Conservation (phyloP, 257 asterid genomes). For the Salvia splendens region DNA sequence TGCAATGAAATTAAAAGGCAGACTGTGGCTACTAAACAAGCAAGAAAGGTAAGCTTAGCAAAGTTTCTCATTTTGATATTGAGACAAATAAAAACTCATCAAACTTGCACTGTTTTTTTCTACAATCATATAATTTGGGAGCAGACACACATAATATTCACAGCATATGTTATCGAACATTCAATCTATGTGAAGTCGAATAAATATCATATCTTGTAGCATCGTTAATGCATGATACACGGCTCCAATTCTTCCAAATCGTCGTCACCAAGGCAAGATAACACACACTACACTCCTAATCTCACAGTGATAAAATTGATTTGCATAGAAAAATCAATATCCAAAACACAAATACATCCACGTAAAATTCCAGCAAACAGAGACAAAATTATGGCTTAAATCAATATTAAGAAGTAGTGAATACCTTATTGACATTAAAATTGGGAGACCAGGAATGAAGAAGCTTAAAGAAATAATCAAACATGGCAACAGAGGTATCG, state of each 20-base stretch:
- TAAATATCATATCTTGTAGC: not conserved
- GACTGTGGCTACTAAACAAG: not conserved
- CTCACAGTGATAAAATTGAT: not conserved
- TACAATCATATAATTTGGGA: too few species aligned
- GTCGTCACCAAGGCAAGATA: not conserved
- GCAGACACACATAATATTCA: too few species aligned
- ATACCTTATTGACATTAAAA: conserved; percentile 70
- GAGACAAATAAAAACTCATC: not conserved
- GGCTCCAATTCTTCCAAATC: not conserved
- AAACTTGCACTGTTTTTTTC: not conserved
- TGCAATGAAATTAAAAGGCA: not conserved
- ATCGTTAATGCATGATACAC: not conserved
- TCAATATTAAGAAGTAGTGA: not conserved
- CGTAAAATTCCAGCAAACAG: not conserved
- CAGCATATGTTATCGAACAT: too few species aligned
- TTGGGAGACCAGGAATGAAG: conserved; percentile 72
- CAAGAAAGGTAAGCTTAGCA: not conserved
- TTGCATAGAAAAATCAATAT: not conserved
- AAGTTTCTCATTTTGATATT: not conserved
- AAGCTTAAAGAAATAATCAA: conserved; percentile 72
- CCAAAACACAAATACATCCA: not conserved
- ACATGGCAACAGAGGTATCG: conserved; percentile 61
- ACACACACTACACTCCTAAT: not conserved
- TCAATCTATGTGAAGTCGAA: not conserved
- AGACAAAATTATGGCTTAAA: not conserved